These are phyloP conservation scores for Penicillium sp. DNA, from an alignment of 2,329 filamentous ascomycete genomes.

Conservation along the genomic window DNA sequence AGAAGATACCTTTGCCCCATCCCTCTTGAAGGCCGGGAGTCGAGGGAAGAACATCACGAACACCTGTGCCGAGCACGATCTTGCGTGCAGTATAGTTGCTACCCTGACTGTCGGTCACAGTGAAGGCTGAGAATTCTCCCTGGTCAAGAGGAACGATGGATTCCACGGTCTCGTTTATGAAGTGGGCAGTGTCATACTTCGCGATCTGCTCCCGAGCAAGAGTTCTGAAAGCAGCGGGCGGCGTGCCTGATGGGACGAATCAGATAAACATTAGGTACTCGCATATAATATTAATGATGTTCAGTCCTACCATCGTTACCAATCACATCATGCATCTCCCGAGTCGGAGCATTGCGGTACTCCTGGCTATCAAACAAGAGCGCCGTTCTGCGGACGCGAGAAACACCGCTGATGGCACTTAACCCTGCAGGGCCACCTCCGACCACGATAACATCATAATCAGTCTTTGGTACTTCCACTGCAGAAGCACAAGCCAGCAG, in stretches of 20 bases:
- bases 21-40: constrained; percentile 55
- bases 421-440: constrained; percentile 58
- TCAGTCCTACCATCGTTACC: constrained; percentile 53
- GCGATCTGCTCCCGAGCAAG: constrained; percentile 53
- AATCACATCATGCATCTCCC: constrained; percentile 60
- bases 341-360: constrained; percentile 56
- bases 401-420: constrained; percentile 54
- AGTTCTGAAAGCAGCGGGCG: constrained; percentile 53
- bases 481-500: constrained; percentile 22
- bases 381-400: constrained; percentile 54
- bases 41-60: constrained; percentile 53
- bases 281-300: background rate
- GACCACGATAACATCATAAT: constrained; percentile 56
- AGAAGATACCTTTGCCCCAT: constrained; percentile 59
- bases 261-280: background rate
- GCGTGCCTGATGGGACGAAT: constrained; percentile 1
- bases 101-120: constrained; percentile 38
- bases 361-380: constrained; percentile 57
- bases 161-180: constrained; percentile 50
- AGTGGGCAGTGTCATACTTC: constrained; percentile 49
- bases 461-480: constrained; percentile 27
- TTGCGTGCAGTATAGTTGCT: constrained; percentile 49
- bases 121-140: constrained; percentile 47
- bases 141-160: constrained; percentile 16
- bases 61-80: constrained; percentile 56